Evolutionary conservation across 2,329 filamentous ascomycete species (phyloP).

Genomic region (Colletotrichum sp.): DNA sequence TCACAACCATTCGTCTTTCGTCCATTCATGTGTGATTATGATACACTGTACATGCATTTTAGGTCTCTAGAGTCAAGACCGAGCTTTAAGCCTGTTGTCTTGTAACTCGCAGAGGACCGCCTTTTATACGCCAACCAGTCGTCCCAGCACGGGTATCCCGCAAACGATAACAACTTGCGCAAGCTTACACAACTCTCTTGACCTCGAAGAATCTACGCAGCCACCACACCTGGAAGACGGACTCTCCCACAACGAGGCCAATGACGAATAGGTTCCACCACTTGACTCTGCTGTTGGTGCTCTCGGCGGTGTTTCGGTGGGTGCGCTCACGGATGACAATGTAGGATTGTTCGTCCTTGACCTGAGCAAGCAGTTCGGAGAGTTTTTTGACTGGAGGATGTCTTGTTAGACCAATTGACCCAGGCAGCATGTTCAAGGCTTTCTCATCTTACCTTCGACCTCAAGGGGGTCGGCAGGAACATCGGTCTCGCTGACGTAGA

Average conservation of each 20-base stretch:
- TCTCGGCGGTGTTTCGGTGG: constrained; percentile 98
- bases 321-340: constrained; percentile 94
- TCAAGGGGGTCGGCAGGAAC: constrained; percentile 87
- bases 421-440: background rate
- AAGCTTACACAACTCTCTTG: constrained; percentile 66
- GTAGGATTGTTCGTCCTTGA: constrained; percentile 98
- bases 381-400: constrained; percentile 72
- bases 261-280: constrained; percentile 99
- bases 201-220: constrained; percentile 97
- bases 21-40: constrained; percentile 15
- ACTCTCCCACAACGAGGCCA: constrained; percentile 85
- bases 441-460: constrained; percentile 71
- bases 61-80: background rate
- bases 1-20: background rate
- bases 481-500: constrained; percentile 92
- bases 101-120: background rate
- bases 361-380: constrained; percentile 84
- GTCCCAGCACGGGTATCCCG: constrained; percentile 6
- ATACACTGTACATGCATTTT: constrained; percentile 6
- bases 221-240: constrained; percentile 99
- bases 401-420: background rate
- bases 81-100: background rate
- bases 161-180: background rate
- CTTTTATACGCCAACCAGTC: constrained; percentile 3
- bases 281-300: constrained; percentile 96